These are phyloP conservation scores for Citrus medica DNA, from an alignment of 345 rosid genomes.

Conservation along the genomic window DNA sequence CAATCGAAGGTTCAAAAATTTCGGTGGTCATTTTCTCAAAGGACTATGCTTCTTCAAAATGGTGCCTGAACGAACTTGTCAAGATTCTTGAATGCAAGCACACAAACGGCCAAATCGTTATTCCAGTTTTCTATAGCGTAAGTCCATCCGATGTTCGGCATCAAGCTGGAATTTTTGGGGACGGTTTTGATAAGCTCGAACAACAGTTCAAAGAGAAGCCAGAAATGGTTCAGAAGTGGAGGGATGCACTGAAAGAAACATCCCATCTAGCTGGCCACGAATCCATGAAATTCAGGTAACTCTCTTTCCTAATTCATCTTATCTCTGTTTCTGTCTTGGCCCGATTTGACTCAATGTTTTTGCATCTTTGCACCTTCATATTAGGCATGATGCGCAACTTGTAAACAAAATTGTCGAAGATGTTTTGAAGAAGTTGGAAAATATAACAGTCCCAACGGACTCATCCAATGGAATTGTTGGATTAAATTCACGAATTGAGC, in stretches of 20 bases:
- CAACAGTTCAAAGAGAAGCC: not conserved
- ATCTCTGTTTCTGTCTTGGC: too few relatives aligned
- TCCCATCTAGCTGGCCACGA: rapidly evolving
- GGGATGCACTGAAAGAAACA: not conserved
- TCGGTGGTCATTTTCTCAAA: not conserved
- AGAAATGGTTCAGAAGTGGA: not conserved
- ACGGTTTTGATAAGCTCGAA: not conserved
- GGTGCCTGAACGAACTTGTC: not conserved
- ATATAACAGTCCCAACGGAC: too few relatives aligned
- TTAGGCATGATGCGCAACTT: too few relatives aligned
- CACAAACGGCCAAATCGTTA: rapidly evolving
- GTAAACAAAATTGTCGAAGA: too few relatives aligned
- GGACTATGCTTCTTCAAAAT: not conserved
- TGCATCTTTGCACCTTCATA: too few relatives aligned
- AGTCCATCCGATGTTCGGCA: not conserved
- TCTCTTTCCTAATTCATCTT: not conserved
- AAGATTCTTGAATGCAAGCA: not conserved
- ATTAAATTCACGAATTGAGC: too few relatives aligned
- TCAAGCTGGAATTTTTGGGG: rapidly evolving
- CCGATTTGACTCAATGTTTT: too few relatives aligned
- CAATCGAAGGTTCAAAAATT: not conserved
- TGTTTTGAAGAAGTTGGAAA: too few relatives aligned
- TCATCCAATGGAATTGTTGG: too few relatives aligned
- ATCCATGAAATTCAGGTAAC: not conserved
- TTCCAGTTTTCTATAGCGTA: rapidly evolving